A percentile compares a stretch with the other conserved stretches of the same genome.
These are phyloP conservation scores for Colletotrichum sp. DNA, from an alignment of 2,329 filamentous ascomycete species.

Conservation along the genomic window DNA sequence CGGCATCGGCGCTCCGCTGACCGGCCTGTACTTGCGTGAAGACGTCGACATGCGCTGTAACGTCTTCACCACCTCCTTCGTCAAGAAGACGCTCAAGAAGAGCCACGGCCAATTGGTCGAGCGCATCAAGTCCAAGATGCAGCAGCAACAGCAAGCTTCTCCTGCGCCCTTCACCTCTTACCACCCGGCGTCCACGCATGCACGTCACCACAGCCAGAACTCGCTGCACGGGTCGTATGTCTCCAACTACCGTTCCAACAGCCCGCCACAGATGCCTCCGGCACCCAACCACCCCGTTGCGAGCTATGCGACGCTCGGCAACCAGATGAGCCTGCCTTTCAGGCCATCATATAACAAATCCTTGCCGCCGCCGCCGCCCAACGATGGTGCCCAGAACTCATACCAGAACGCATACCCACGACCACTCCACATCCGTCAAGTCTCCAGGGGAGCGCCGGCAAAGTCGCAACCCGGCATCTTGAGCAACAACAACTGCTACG, in stretches of 20 bases:
- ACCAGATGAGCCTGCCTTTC: background rate
- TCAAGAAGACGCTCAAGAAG: conserved; percentile 83
- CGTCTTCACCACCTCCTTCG: conserved; percentile 74
- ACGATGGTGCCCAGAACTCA: background rate
- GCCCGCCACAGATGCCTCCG: background rate
- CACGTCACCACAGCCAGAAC: conserved; percentile 2
- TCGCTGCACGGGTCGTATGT: background rate
- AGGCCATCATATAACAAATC: conserved; percentile 1
- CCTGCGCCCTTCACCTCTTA: background rate
- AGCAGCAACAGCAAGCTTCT: background rate
- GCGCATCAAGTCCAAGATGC: conserved; percentile 52
- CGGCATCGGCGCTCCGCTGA: conserved; percentile 66
- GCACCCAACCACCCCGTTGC: background rate
- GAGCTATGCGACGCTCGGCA: background rate
- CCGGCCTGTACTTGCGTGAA: conserved; percentile 82
- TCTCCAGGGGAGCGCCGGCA: background rate
- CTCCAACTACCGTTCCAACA: background rate
- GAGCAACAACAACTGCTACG: background rate
- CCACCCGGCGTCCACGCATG: background rate
- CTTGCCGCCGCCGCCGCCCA: background rate
- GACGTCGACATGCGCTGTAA: conserved; percentile 86
- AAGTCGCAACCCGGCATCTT: background rate
- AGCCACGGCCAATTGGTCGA: conserved; percentile 75
- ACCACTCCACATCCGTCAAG: conserved; percentile 7
- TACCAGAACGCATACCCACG: background rate